Evolutionary conservation across 257 asterid genomes (phyloP).

Genomic region (Solanum okadae): DNA sequence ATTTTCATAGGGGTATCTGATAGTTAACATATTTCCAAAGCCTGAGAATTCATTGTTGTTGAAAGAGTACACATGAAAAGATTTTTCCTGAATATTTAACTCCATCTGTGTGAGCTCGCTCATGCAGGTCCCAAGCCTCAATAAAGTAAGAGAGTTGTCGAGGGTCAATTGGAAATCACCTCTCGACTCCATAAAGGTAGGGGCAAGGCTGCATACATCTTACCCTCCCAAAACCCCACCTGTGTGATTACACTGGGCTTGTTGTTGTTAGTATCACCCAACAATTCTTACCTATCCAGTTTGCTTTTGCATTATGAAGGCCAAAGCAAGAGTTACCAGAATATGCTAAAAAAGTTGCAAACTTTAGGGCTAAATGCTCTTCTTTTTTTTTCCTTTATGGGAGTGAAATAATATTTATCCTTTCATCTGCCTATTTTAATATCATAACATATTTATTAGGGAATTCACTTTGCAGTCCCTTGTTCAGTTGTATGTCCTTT

Average conservation of each 20-base stretch:
- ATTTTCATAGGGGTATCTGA: neutral
- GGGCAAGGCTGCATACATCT: neutral
- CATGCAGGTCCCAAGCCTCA: neutral
- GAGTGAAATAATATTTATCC: neutral
- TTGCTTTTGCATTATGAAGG: neutral
- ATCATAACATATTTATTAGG: neutral
- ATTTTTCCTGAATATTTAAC: neutral
- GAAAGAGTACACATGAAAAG: neutral
- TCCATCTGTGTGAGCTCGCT: neutral
- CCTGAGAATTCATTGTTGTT: neutral
- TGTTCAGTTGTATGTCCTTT: neutral
- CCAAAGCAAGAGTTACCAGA: neutral
- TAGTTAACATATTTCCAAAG: neutral
- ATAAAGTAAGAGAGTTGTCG: neutral
- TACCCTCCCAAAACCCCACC: neutral
- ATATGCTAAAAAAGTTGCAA: neutral
- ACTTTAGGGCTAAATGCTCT: neutral
- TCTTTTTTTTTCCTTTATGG: neutral
- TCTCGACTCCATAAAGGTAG: neutral
- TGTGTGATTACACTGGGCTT: neutral
- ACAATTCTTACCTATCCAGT: neutral
- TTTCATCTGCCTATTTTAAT: neutral
- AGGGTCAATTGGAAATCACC: neutral
- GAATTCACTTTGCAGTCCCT: neutral
- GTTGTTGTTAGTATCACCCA: neutral